Evolutionary conservation across 495 filamentous ascomycete species (phyloP).

Genomic region (Durotheca rogersii): DNA sequence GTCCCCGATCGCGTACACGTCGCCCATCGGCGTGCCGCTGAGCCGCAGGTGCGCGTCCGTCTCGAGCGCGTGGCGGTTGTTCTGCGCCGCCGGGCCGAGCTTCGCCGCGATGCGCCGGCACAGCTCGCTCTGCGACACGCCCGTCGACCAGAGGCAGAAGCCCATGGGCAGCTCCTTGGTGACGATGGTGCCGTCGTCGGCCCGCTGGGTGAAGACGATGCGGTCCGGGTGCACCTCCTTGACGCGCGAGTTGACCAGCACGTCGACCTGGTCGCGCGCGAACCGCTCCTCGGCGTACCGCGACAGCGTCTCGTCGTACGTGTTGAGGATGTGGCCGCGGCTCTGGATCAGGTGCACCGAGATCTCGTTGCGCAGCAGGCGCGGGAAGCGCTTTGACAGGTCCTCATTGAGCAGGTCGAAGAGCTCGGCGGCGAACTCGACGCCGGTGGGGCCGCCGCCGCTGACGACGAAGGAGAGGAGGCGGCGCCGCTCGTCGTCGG

Average conservation of each 20-base stretch:
- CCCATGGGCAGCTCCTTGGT: constrained; percentile 93
- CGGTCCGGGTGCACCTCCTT: constrained; percentile 80
- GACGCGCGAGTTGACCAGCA: constrained; percentile 88
- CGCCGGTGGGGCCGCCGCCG: constrained; percentile 94
- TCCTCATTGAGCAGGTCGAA: constrained; percentile 98
- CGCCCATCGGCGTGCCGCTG: constrained; percentile 86
- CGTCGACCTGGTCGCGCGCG: constrained; percentile 82
- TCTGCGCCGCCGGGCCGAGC: constrained; percentile 67
- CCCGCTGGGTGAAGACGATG: constrained; percentile 84
- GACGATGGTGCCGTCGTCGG: constrained; percentile 67
- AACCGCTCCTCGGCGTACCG: constrained; percentile 91
- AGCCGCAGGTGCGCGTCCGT: constrained; percentile 94
- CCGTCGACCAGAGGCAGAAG: constrained; percentile 98
- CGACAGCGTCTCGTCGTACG: constrained; percentile 93
- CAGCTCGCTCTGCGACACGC: constrained; percentile 84
- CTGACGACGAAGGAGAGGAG: constrained; percentile 92
- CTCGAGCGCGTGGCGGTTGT: constrained; percentile 88
- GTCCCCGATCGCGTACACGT: constrained; percentile 98
- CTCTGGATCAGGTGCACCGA: constrained; percentile 97
- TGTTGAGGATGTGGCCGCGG: constrained; percentile 92
- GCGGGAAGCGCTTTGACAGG: constrained; percentile 76
- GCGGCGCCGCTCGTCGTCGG: constrained; percentile 82
- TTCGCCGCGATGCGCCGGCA: constrained; percentile 69
- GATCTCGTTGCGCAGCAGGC: constrained; percentile 90
- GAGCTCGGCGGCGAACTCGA: constrained; percentile 95